phyloP scores from a whole-genome alignment of 352 stramenopile species.

The Globisporangium ultimum region DNA sequence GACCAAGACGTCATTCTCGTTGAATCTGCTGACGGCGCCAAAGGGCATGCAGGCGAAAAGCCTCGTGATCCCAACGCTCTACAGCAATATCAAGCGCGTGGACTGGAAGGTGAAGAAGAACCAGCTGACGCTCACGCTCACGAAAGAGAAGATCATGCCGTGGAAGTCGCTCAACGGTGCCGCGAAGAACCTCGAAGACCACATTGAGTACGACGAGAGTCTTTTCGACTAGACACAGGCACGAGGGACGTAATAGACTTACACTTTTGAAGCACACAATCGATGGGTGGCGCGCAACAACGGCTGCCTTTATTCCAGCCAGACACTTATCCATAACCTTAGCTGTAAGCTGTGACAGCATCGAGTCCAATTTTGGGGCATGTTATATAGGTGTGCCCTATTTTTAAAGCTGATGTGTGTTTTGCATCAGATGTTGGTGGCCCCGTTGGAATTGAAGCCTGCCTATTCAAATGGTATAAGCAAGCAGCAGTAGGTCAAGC shows the following conservation, averaged over 20 bases:
- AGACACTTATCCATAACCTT: no score
- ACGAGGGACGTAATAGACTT: no score
- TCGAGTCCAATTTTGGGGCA: no score
- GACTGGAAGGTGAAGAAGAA: slow-evolving; percentile 59
- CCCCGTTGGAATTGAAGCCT: no score
- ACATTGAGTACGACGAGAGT: slow-evolving; percentile 85
- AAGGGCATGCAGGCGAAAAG: slow-evolving; percentile 48
- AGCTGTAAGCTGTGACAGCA: no score
- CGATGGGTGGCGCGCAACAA: no score
- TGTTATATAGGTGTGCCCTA: no score
- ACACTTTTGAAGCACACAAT: no score
- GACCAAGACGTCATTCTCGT: slow-evolving; percentile 72
- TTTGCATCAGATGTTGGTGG: no score
- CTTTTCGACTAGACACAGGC: slow-evolving; percentile 52
- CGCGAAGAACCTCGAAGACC: slow-evolving; percentile 76
- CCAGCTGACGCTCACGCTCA: slow-evolving; percentile 64
- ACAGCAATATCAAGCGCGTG: slow-evolving; percentile 58
- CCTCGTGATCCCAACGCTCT: slow-evolving; percentile 73
- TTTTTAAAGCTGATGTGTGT: no score
- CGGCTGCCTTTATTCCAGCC: no score
- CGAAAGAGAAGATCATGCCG: slow-evolving; percentile 45
- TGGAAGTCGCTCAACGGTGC: slow-evolving; percentile 84
- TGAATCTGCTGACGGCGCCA: slow-evolving; percentile 49
- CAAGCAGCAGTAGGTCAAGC: neutral
- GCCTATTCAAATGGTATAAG: neutral